Evolutionary conservation across 2,329 filamentous ascomycete genomes (phyloP), one percentile per base, ranked within the genome.

Genomic region (Acephala macrosclerotiorum): DNA sequence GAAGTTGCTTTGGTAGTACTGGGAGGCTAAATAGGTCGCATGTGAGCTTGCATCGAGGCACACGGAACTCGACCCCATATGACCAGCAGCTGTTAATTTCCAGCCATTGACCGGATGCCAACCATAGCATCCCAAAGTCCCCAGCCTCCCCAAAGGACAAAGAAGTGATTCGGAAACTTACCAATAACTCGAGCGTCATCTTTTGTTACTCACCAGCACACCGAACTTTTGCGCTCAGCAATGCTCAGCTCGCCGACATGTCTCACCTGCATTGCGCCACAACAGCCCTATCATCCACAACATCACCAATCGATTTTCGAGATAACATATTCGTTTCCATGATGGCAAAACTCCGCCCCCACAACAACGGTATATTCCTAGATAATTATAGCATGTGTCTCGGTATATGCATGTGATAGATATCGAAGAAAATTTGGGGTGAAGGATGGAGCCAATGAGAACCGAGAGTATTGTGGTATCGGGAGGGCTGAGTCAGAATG

Each of bases 171-270:
- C 29, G 29, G 9, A 9, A 33, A 9, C 5, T 11, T 22, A 6
- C n/a, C n/a, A 7, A 49, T 5, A 25, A 22, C 45, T 47, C 3
- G 12, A 49, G 25, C n/a, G 11, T 12, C 45, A n/a, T n/a, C 1
- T 22, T 22, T 49, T 22, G 20, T 18, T 42, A 16, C 12, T 35
- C 45, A 60, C 42, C n/a, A 42, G 56, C 58, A 49, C 25, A 60
- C 20, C n/a, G 26, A 22, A 2, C 16, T 11, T 53, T 60, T 26
- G 58, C 53, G 45, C 38, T 40, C n/a, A 51, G 35, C 58, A 38
- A 40, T 20, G 45, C 22, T 60, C 45, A 60, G 42, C 58, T 51
- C 35, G 42, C 18, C 45, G 29, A 53, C 29, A 33, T 60, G 22
- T 53, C 42, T 60, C 25, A 16, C 40, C 22, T 60, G 58, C 58